Evolutionary conservation across 495 filamentous ascomycete genomes (phyloP), one percentile per base, ranked within the genome.

Genomic region (Lasiosphaeris hirsuta): DNA sequence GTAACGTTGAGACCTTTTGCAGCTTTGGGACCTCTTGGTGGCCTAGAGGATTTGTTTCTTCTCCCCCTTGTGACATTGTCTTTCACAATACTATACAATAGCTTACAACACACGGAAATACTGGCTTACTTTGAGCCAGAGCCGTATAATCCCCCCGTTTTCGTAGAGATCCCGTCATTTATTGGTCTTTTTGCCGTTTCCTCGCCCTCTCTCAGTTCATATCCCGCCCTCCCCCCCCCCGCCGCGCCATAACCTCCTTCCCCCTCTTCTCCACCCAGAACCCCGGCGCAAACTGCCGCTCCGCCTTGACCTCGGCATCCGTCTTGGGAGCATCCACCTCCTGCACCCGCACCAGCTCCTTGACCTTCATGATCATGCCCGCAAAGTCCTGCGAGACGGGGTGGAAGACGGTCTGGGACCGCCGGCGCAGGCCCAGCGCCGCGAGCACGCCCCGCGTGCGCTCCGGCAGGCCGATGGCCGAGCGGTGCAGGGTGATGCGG

Each of bases 331-430:
- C 65, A 13, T 89, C 89, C 39, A 96, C 91, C 73, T 97, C 94
- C 39, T 84, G 75, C 19, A 99, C 93, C 10, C 82, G 79, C 6
- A 99, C 88, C 56, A 99, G 78, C 72, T 99, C 95, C 74, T 99
- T 99, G 47, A 99, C 92, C 71, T 89, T 90, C 84, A 97, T 89
- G 72, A 99, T 94, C 76, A 96, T 91, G 72, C 95, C 95, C 4
- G 95, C 95, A 53, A 89, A 82, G 59, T 92, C 85, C 14, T 84
- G 81, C 30, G 84, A 83, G 54, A 96, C 94, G 35, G 89, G 87
- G 69, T 96, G 87, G 81, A 96, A 99, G 62, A 97, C 95, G 56
- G 89, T 93, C 59, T 81, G 82, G 81, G 88, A 87, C 62, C 94
- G 88, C 69, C 90, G 90, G 56, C 87, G 89, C 39, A 99, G 82